phyloP scores from a whole-genome alignment of 768 basidiomycete genomes.

The Agaricus subrufescens region DNA sequence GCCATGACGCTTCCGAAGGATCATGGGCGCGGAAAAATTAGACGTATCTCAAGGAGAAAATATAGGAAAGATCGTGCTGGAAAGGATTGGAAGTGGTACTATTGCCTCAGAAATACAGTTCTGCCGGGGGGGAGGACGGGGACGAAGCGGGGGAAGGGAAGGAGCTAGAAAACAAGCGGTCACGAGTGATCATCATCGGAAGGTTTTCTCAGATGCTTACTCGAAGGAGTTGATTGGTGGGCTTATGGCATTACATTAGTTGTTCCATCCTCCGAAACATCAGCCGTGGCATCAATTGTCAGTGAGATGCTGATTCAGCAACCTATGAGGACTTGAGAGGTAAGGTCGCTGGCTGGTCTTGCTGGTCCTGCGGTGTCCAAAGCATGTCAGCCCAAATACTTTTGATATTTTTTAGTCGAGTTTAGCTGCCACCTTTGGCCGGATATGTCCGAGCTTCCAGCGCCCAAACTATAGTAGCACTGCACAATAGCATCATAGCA shows the following conservation, averaged over 20 bases:
- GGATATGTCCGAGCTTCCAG: no score
- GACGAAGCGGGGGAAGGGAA: background rate
- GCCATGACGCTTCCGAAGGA: no score
- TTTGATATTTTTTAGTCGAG: no score
- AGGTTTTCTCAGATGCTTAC: conserved; percentile 3
- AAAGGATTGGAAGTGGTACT: conserved; percentile 2
- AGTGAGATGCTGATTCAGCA: no score
- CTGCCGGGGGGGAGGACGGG: background rate
- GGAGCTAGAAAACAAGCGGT: conserved; percentile 3
- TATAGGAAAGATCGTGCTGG: conserved; percentile 1
- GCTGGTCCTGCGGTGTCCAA: no score
- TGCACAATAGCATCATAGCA: no score
- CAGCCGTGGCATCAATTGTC: no score
- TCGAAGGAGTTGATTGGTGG: background rate
- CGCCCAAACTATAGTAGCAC: no score
- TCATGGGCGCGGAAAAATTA: background rate
- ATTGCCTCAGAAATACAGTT: background rate
- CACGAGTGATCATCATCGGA: conserved; percentile 5
- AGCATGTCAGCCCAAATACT: no score
- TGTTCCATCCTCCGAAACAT: no score
- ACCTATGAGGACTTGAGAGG: background rate
- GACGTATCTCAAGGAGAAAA: background rate
- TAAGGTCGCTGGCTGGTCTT: background rate
- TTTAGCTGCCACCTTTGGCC: no score
- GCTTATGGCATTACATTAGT: no score